A percentile compares a stretch with the other conserved stretches of the same genome.
Evolutionary conservation across 192 early-diverging fungal species (phyloP).

Genomic region (Phycomyces nitens): DNA sequence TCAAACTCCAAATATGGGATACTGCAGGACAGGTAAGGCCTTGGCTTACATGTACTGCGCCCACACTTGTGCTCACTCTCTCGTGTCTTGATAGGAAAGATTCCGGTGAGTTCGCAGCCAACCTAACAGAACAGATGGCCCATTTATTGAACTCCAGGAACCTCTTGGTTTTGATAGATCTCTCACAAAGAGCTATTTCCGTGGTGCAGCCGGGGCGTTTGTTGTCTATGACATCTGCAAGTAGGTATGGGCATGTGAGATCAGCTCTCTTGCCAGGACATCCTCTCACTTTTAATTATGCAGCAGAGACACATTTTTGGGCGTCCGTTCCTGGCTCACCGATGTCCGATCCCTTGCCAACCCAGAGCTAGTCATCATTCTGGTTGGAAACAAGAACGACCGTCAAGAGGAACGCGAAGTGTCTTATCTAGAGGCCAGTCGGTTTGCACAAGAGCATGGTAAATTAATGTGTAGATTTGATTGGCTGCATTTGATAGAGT

Average conservation of each 20-base stretch:
- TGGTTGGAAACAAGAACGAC: constrained; percentile 73
- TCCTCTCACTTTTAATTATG: not conserved
- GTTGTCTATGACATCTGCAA: constrained; percentile 81
- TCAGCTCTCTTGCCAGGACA: constrained; percentile 1
- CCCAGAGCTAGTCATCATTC: constrained; percentile 61
- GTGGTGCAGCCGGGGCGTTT: constrained; percentile 74
- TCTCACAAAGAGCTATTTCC: constrained; percentile 77
- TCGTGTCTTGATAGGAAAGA: constrained; percentile 33
- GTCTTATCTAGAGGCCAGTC: constrained; percentile 48
- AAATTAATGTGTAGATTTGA: not conserved
- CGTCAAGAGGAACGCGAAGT: constrained; percentile 48
- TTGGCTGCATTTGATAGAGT: not conserved
- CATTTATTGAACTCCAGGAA: not conserved
- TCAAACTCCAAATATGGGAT: constrained; percentile 74
- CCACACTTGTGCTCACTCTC: not conserved
- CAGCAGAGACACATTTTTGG: constrained; percentile 57
- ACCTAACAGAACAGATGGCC: not conserved
- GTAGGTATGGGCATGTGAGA: constrained; percentile 29
- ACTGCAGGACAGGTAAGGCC: constrained; percentile 63
- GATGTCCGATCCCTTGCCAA: constrained; percentile 66
- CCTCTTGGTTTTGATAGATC: constrained; percentile 40
- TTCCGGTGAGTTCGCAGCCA: constrained; percentile 37
- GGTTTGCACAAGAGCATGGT: constrained; percentile 50
- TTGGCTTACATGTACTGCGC: not conserved
- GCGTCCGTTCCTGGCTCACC: constrained; percentile 61